A percentile compares a stretch with the other conserved stretches of the same genome.
Evolutionary conservation across 352 stramenopile species (phyloP).

Genomic region (Phytophthora uliginosa): DNA sequence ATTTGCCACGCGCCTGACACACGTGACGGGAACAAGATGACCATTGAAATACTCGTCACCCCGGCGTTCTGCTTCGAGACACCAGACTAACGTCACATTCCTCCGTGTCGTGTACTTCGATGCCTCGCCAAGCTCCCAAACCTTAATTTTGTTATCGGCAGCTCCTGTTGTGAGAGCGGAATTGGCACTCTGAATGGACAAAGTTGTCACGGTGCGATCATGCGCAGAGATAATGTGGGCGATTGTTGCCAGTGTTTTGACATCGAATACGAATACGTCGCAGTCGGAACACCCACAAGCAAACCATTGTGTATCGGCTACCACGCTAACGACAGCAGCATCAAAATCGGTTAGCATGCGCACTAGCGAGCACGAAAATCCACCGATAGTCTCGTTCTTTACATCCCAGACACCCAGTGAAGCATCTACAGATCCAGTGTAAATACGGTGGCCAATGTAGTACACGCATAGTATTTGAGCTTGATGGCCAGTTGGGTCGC

Average conservation of each 20-base stretch:
- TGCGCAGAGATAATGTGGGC: constrained; percentile 66
- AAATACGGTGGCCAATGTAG: constrained; percentile 68
- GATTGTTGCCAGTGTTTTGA: constrained; percentile 48
- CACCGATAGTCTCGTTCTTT: constrained; percentile 59
- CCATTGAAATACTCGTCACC: constrained; percentile 62
- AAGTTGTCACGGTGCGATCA: constrained; percentile 52
- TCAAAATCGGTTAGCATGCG: constrained; percentile 79
- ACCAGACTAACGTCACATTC: constrained; percentile 43
- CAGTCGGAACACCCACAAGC: constrained; percentile 75
- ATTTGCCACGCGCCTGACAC: constrained; percentile 65
- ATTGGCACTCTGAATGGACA: constrained; percentile 61
- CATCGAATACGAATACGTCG: constrained; percentile 79
- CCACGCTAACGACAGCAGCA: constrained; percentile 73
- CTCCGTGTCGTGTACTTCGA: constrained; percentile 38
- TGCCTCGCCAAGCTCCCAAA: constrained; percentile 59
- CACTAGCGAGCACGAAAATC: constrained; percentile 53
- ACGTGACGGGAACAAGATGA: constrained; percentile 65
- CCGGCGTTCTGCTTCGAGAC: constrained; percentile 48
- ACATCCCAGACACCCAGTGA: constrained; percentile 78
- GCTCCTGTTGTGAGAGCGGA: constrained; percentile 58
- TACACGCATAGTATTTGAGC: constrained; percentile 75
- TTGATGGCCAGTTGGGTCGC: constrained; percentile 68
- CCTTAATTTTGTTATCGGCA: constrained; percentile 72
- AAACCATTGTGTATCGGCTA: constrained; percentile 63
- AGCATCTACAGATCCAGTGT: constrained; percentile 76